Evolutionary conservation across 2,329 filamentous ascomycete genomes (phyloP).

Genomic region (Fusarium torreyae): DNA sequence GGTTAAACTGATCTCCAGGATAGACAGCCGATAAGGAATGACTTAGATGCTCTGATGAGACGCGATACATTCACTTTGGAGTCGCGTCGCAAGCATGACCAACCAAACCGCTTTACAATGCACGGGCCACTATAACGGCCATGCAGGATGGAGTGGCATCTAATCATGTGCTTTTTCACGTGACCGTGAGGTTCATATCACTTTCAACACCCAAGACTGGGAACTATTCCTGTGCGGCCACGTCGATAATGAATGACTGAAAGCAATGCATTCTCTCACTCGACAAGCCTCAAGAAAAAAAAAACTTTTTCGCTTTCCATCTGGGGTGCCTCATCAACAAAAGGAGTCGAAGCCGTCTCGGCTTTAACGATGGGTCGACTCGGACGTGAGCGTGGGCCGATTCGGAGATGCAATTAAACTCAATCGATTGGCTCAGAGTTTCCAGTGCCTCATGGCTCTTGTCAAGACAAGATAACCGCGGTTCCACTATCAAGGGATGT

Average conservation of each 20-base stretch:
- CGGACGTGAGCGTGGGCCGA: conserved; percentile 30
- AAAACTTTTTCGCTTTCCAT: neutral
- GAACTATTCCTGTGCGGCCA: too few relatives aligned
- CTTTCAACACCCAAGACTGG: too few relatives aligned
- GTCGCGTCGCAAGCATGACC: conserved; percentile 29
- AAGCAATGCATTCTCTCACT: neutral
- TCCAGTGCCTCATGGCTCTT: conserved; percentile 27
- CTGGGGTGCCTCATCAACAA: conserved; percentile 4
- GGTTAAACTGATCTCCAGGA: conserved; percentile 13
- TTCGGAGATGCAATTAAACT: conserved; percentile 28
- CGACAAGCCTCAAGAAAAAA: neutral
- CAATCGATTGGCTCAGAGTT: conserved; percentile 33
- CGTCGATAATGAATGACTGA: too few relatives aligned
- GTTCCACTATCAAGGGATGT: conserved; percentile 7
- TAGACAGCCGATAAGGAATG: conserved; percentile 17
- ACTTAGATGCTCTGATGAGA: conserved; percentile 25
- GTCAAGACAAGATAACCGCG: conserved; percentile 26
- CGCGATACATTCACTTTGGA: conserved; percentile 31
- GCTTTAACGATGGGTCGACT: conserved; percentile 37
- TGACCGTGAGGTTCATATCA: too few relatives aligned
- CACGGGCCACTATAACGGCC: conserved; percentile 14
- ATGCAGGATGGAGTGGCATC: rapidly evolving
- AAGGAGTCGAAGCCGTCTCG: conserved; percentile 21
- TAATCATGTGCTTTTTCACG: conserved; percentile 12
- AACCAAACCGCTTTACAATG: neutral